Evolutionary conservation across 345 rosid genomes (phyloP).

Genomic region (Eucalyptus urophylla): DNA sequence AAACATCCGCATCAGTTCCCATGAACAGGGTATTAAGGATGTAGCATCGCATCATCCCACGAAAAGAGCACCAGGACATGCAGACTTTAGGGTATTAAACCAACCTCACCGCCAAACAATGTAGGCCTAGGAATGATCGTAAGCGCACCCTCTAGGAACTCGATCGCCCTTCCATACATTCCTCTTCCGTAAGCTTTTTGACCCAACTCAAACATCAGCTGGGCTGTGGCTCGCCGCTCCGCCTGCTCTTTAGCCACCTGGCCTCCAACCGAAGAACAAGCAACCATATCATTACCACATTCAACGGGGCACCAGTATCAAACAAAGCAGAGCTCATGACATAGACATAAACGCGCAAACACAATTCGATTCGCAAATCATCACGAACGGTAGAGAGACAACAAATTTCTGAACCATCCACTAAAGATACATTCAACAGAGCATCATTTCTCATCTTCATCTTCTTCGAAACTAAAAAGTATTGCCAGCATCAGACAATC

Average conservation of each 20-base stretch:
- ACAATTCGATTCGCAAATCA: background rate
- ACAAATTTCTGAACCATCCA: background rate
- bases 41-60: background rate
- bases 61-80: background rate
- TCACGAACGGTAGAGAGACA: background rate
- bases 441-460: background rate
- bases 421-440: background rate
- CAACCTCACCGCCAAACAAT: slow-evolving; percentile 95
- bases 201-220: slow-evolving; percentile 89
- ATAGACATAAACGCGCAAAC: background rate
- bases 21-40: background rate
- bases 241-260: slow-evolving; percentile 96
- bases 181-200: slow-evolving; percentile 95
- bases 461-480: background rate
- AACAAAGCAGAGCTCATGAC: background rate
- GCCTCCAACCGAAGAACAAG: background rate
- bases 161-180: slow-evolving; percentile 77
- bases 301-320: background rate
- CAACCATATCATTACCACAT: background rate
- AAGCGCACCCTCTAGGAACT: slow-evolving; percentile 90
- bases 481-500: background rate
- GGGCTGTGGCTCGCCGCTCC: slow-evolving; percentile 78
- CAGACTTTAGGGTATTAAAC: slow-evolving; percentile 7
- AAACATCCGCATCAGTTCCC: background rate
- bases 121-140: slow-evolving; percentile 80